These are phyloP conservation scores for Exophiala sideris DNA, from an alignment of 2,329 filamentous ascomycete species.

Conservation along the genomic window DNA sequence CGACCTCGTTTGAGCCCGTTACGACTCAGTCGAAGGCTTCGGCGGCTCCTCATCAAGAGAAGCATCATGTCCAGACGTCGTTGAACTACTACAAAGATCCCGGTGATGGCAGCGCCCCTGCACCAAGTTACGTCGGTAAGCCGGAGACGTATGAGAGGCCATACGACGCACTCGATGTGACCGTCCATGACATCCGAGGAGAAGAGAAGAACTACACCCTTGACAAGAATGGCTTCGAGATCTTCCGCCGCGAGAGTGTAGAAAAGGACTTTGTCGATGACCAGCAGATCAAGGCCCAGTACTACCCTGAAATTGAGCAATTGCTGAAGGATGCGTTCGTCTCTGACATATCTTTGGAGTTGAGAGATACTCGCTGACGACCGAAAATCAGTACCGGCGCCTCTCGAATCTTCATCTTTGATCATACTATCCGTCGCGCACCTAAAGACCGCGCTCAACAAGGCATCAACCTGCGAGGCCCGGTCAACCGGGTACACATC, in stretches of 20 bases:
- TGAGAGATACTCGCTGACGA: conserved; percentile 13
- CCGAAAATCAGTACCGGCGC: conserved; percentile 56
- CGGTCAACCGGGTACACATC: conserved; percentile 52
- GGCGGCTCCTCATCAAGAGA: conserved; percentile 10
- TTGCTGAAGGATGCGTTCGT: conserved; percentile 35
- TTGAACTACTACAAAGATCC: conserved; percentile 32
- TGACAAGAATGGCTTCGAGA: conserved; percentile 41
- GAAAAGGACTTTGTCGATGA: conserved; percentile 38
- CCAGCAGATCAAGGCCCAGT: conserved; percentile 34
- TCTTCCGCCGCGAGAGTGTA: conserved; percentile 35
- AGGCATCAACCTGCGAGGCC: conserved; percentile 37
- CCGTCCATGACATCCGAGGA: conserved; percentile 45
- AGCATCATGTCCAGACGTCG: conserved; percentile 27
- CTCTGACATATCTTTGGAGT: conserved; percentile 11
- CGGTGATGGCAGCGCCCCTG: conserved; percentile 28
- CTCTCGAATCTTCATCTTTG: conserved; percentile 58
- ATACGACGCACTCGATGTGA: conserved; percentile 24
- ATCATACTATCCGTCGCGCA: conserved; percentile 58
- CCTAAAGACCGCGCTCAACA: conserved; percentile 30
- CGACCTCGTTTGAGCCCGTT: conserved; percentile 28
- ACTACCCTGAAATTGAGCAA: conserved; percentile 37
- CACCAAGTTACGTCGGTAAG: conserved; percentile 29
- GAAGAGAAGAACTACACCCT: conserved; percentile 42
- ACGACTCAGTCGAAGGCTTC: conserved; percentile 10
- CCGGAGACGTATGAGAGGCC: conserved; percentile 31